Evolutionary conservation across 2,329 filamentous ascomycete species (phyloP), one percentile per base, ranked within the genome.

Genomic region (Endocalyx cinctus): DNA sequence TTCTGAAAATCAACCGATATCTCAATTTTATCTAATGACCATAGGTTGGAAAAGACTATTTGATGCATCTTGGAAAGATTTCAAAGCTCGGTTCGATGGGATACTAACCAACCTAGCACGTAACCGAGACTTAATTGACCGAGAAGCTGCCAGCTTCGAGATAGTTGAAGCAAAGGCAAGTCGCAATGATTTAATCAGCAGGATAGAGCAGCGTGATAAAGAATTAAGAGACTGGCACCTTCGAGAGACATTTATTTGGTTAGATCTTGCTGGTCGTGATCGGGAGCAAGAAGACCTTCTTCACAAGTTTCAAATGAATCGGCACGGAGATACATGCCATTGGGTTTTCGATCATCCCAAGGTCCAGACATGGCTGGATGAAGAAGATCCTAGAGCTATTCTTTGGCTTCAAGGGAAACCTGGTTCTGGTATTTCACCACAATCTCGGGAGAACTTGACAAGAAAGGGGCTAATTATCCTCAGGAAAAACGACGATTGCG

Each of bases 31-130:
- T 27, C 25, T 27, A 27, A 27, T n/a, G 7, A 6, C 6, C 5
- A 5, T n/a, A 27, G 25, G 25, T 12, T 27, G 25, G 25, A 27
- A 27, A 15, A 27, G 25, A n/a, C 12, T 27, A 6, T 27, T 27
- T 27, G 25, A 27, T n/a, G 25, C 25, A 6, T 27, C 25, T 6
- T 27, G 25, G 25, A 27, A 27, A 27, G 25, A 27, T 12, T 27
- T 27, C 25, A 27, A 12, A 27, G 6, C 25, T 6, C 6, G 16
- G 25, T 27, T 27, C 12, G 25, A 27, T 12, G 25, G 25, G 13
- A 27, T 27, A 6, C 25, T 27, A 6, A 27, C 25, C n/a, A 27
- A 27, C 12, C 5, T 27, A 5, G 25, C 25, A 6, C 25, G 25
- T 12, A 27, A 27, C 12, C 25, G 25, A 27, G 25, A 27, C 16